Percentiles rank a stretch among this genome's conserved stretches.
These are phyloP conservation scores for Candida fluviatilis DNA, from an alignment of 805 yeast species.

Conservation along the genomic window DNA sequence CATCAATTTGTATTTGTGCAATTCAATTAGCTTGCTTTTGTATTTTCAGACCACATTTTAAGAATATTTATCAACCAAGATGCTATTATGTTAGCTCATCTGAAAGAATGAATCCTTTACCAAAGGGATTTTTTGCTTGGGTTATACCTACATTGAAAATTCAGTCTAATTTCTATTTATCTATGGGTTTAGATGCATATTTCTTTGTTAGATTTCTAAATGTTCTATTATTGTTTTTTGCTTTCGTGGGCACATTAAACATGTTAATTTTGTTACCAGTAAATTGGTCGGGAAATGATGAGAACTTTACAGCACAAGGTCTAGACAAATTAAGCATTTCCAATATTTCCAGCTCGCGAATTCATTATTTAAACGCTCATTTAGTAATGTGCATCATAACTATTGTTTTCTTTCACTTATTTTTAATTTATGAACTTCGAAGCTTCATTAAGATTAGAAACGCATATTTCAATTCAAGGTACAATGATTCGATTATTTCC, in stretches of 20 bases:
- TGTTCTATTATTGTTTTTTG: constrained; percentile 48
- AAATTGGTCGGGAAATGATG: constrained; percentile 43
- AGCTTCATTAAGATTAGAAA: constrained; percentile 48
- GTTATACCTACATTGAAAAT: constrained; percentile 37
- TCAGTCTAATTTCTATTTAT: constrained; percentile 41
- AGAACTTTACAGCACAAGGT: constrained; percentile 36
- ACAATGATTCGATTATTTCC: constrained; percentile 21
- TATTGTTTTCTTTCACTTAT: constrained; percentile 51
- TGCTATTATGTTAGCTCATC: constrained; percentile 39
- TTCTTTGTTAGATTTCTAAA: constrained; percentile 62
- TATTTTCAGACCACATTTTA: constrained; percentile 28
- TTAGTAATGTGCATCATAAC: constrained; percentile 54
- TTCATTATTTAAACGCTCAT: constrained; percentile 55
- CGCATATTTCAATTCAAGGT: constrained; percentile 28
- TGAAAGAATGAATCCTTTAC: constrained; percentile 34
- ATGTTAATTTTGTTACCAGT: constrained; percentile 62
- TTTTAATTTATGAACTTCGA: constrained; percentile 54
- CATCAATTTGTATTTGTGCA: constrained; percentile 51
- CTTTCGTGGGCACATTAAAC: constrained; percentile 48
- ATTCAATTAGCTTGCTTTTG: constrained; percentile 47
- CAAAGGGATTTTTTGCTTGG: constrained; percentile 55
- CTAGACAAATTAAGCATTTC: constrained; percentile 71
- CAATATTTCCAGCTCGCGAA: constrained; percentile 53
- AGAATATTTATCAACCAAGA: constrained; percentile 52
- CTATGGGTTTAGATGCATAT: constrained; percentile 70